A percentile compares a stretch with the other conserved stretches of the same genome.
Evolutionary conservation across 192 early-diverging fungal genomes (phyloP).

Genomic region (Jimgerdemannia lactiflua): DNA sequence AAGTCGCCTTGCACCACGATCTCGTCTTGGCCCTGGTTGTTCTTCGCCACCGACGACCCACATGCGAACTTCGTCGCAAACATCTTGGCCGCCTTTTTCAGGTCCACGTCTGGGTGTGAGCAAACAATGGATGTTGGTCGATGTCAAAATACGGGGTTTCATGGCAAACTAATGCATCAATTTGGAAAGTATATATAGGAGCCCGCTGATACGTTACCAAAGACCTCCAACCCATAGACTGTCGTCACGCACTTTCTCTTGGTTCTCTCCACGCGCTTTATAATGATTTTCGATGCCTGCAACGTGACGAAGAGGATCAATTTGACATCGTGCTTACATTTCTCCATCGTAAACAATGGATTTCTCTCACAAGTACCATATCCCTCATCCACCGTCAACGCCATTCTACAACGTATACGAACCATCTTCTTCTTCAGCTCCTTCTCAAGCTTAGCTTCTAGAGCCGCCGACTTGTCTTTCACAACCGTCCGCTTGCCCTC

Average conservation of each 20-base stretch:
- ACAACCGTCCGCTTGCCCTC: slow-evolving; percentile 48
- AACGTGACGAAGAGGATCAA: not conserved
- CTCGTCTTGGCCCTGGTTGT: slow-evolving; percentile 88
- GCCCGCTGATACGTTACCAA: slow-evolving; percentile 55
- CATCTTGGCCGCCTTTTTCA: slow-evolving; percentile 95
- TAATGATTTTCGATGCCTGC: slow-evolving; percentile 63
- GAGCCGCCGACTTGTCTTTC: slow-evolving; percentile 28
- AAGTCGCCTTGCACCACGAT: slow-evolving; percentile 98
- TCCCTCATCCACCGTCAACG: not conserved
- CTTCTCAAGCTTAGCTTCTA: slow-evolving; percentile 72
- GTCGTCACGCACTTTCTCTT: slow-evolving; percentile 91
- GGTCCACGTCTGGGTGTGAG: slow-evolving; percentile 71
- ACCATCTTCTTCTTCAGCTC: slow-evolving; percentile 75
- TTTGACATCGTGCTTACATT: not conserved
- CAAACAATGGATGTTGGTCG: not conserved
- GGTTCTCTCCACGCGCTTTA: slow-evolving; percentile 88
- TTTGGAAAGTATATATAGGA: not conserved
- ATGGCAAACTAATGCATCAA: not conserved
- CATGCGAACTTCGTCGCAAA: slow-evolving; percentile 97
- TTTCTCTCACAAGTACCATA: not conserved
- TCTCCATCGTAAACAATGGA: slow-evolving; percentile 11
- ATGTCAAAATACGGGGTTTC: slow-evolving; percentile 11
- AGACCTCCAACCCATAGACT: slow-evolving; percentile 83
- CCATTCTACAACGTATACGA: slow-evolving; percentile 19
- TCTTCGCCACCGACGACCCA: slow-evolving; percentile 93